Evolutionary conservation across 1,284 basidiomycete genomes (phyloP).

Genomic region (Cryptococcus neoformans): DNA sequence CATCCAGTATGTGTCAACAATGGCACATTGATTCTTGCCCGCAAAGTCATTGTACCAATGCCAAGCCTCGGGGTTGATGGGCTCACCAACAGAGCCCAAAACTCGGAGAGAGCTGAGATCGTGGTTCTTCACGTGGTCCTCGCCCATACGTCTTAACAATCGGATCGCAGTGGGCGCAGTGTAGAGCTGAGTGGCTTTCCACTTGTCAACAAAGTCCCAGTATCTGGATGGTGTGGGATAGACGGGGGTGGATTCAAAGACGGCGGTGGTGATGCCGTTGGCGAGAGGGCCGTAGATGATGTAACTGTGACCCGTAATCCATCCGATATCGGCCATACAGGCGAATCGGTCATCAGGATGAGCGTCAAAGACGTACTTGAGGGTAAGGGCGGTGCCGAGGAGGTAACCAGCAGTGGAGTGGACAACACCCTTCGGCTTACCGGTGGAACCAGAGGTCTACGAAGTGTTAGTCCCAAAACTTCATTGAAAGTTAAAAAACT

Average conservation of each 20-base stretch:
- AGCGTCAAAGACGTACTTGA: constrained; percentile 96
- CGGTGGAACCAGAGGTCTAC: constrained; percentile 92
- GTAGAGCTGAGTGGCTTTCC: constrained; percentile 94
- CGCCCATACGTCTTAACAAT: constrained; percentile 81
- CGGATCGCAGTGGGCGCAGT: constrained; percentile 86
- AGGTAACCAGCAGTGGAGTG: constrained; percentile 94
- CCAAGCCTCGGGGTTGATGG: constrained; percentile 99
- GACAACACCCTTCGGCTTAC: constrained; percentile 96
- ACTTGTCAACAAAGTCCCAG: constrained; percentile 93
- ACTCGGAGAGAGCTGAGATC: constrained; percentile 83
- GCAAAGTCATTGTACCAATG: constrained; percentile 94
- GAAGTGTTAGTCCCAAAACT: not conserved
- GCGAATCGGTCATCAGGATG: constrained; percentile 89
- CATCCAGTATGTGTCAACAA: constrained; percentile 97
- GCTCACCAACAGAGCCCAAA: constrained; percentile 92
- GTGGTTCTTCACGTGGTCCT: constrained; percentile 79
- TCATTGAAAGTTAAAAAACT: constrained; percentile 8
- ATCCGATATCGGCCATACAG: constrained; percentile 98
- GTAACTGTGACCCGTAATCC: constrained; percentile 99
- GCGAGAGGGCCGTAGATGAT: constrained; percentile 93
- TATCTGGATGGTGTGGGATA: constrained; percentile 95
- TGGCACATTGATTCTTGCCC: constrained; percentile 82
- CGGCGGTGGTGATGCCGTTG: constrained; percentile 84
- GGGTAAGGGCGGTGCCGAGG: constrained; percentile 82
- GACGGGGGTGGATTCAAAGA: constrained; percentile 96